Conservation (phyloP, 495 filamentous ascomycete genomes). For the Chaetomium cochliodes region DNA sequence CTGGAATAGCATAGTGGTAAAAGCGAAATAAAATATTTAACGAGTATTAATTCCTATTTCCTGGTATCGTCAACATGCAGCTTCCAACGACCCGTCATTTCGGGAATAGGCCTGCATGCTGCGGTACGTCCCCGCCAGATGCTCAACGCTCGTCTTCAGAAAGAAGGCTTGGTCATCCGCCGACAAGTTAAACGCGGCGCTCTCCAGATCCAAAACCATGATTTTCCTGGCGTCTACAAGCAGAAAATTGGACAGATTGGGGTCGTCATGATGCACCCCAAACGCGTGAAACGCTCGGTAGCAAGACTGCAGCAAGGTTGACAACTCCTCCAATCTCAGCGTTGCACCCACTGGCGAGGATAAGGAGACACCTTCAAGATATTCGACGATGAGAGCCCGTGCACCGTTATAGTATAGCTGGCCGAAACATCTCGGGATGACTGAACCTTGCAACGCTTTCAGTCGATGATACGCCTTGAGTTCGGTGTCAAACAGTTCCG, state of each 20-base stretch:
- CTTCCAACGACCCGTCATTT: not conserved
- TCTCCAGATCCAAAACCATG: constrained; percentile 18
- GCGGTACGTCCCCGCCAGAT: not conserved
- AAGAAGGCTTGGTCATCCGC: constrained; percentile 7
- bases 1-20: too few species aligned
- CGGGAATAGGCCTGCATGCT: not conserved
- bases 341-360: constrained; percentile 15
- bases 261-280: constrained; percentile 18
- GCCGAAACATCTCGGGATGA: constrained; percentile 16
- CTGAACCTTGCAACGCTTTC: constrained; percentile 11
- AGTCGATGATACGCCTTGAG: constrained; percentile 1
- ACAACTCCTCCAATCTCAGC: constrained; percentile 18
- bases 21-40: too few species aligned
- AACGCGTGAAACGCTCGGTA: constrained; percentile 21
- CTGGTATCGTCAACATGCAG: too few species aligned
- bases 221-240: constrained; percentile 12
- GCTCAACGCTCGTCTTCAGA: not conserved
- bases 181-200: constrained; percentile 1
- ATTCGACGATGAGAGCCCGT: constrained; percentile 14
- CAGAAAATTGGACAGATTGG: constrained; percentile 15
- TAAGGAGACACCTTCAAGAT: constrained; percentile 14
- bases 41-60: too few species aligned
- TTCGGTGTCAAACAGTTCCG: constrained; percentile 12
- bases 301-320: constrained; percentile 16
- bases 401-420: constrained; percentile 5